Evolutionary conservation across 164 flowering plant genomes (phyloP).

Genomic region (Macadamia tetraphylla): DNA sequence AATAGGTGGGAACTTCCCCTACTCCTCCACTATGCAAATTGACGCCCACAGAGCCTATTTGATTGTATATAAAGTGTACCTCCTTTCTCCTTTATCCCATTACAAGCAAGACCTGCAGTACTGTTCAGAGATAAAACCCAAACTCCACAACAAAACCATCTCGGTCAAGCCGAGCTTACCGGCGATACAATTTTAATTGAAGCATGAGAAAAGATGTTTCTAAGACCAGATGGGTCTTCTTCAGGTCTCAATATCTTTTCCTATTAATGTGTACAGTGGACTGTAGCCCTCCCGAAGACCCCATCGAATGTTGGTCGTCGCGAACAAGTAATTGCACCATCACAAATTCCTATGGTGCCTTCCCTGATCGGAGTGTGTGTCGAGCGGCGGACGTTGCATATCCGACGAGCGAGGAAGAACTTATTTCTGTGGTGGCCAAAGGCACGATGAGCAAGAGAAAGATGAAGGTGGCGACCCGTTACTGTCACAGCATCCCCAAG

Average conservation of each 20-base stretch:
- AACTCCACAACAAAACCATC: too few species aligned
- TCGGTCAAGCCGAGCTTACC: too few species aligned
- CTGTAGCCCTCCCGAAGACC: conserved; percentile 33
- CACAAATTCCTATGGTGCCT: conserved; percentile 43
- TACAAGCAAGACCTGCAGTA: too few species aligned
- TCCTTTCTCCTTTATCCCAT: too few species aligned
- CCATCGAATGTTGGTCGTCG: conserved; percentile 29
- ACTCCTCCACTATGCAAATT: too few species aligned
- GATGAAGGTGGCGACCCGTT: conserved; percentile 40
- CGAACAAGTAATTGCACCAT: conserved; percentile 35
- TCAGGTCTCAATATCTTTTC: neutral
- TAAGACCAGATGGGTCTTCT: too few species aligned
- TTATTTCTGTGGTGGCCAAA: conserved; percentile 25
- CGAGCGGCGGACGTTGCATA: conserved; percentile 27
- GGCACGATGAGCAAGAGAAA: conserved; percentile 31
- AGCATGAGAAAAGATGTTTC: too few species aligned
- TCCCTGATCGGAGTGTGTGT: conserved; percentile 42
- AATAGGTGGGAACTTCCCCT: too few species aligned
- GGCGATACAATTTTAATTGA: too few species aligned
- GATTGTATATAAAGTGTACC: too few species aligned
- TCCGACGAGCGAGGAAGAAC: conserved; percentile 36
- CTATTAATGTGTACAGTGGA: neutral
- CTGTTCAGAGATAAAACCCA: too few species aligned
- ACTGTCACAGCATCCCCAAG: conserved; percentile 47
- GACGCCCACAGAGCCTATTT: too few species aligned